A percentile compares a stretch with the other conserved stretches of the same genome.
phyloP scores from a whole-genome alignment of 129 eudicot species.

The Centaurea solstitialis region DNA sequence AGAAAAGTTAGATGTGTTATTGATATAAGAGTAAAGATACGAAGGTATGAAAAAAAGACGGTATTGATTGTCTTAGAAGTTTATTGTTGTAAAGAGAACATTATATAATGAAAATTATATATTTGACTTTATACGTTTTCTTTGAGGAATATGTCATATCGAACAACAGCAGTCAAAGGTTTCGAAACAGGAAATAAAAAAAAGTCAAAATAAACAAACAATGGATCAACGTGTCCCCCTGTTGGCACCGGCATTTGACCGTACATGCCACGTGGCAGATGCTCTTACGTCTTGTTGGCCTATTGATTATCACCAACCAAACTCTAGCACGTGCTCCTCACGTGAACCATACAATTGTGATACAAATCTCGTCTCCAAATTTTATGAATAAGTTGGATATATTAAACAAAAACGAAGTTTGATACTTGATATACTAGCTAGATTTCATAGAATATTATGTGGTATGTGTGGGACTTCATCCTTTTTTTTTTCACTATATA shows the following conservation, averaged over 20 bases:
- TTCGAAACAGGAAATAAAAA: not conserved
- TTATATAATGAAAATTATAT: too few relatives aligned
- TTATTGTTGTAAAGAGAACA: not conserved
- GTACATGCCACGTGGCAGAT: constrained; percentile 36
- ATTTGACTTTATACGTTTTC: constrained; percentile 22
- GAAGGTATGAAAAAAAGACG: too few relatives aligned
- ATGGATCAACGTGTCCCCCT: constrained; percentile 32
- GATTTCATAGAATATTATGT: too few relatives aligned
- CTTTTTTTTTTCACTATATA: too few relatives aligned
- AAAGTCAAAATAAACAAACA: constrained; percentile 16
- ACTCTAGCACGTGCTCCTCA: constrained; percentile 20
- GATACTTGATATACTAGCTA: too few relatives aligned
- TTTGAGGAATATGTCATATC: constrained; percentile 21
- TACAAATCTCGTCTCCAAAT: not conserved
- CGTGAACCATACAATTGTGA: constrained; percentile 9
- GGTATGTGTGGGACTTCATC: too few relatives aligned
- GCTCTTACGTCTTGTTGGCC: constrained; percentile 6
- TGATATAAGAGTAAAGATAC: too few relatives aligned
- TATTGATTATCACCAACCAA: constrained; percentile 19
- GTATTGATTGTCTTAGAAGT: too few relatives aligned
- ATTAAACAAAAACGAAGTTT: too few relatives aligned
- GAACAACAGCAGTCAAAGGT: constrained; percentile 28
- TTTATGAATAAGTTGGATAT: too few relatives aligned
- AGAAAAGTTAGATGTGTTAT: too few relatives aligned
- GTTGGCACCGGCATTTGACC: constrained; percentile 42